These are phyloP conservation scores for Uromyces viciae-fabae DNA, from an alignment of 1,284 basidiomycete genomes.

Conservation along the genomic window DNA sequence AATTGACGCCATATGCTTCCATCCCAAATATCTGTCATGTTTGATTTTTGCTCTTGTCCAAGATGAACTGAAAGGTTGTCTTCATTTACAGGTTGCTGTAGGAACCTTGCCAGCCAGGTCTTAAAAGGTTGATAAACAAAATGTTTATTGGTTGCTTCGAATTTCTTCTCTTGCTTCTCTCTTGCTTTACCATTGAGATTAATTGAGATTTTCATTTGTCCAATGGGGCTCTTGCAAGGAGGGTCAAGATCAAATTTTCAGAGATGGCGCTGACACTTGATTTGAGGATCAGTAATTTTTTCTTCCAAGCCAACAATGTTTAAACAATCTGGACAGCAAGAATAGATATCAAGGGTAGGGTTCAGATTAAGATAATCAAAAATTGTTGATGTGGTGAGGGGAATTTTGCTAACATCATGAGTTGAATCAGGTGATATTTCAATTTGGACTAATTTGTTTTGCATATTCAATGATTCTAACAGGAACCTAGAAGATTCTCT, in stretches of 20 bases:
- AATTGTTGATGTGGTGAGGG: neutral
- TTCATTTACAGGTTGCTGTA: constrained; percentile 2
- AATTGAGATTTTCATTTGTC: constrained; percentile 13
- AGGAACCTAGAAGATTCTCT: constrained; percentile 11
- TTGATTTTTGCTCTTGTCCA: neutral
- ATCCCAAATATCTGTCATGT: constrained; percentile 23
- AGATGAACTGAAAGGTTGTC: constrained; percentile 5
- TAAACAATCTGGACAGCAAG: constrained; percentile 3
- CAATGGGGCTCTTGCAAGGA: neutral
- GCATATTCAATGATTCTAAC: constrained; percentile 1
- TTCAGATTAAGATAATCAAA: constrained; percentile 2
- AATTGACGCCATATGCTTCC: neutral
- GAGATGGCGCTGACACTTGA: constrained; percentile 1
- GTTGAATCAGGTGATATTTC: constrained; percentile 1
- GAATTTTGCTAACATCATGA: neutral
- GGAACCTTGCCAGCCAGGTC: constrained; percentile 4
- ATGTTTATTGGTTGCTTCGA: constrained; percentile 5
- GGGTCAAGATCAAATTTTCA: neutral
- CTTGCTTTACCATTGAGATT: neutral
- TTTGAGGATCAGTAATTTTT: neutral
- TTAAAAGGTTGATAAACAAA: constrained; percentile 27
- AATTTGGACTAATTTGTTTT: neutral
- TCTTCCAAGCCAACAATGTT: neutral
- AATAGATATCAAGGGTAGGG: neutral
- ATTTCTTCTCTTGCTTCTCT: constrained; percentile 14